Evolutionary conservation across 2,329 filamentous ascomycete genomes (phyloP), one percentile per base, ranked within the genome.

Genomic region (Pezicula rhizophila): DNA sequence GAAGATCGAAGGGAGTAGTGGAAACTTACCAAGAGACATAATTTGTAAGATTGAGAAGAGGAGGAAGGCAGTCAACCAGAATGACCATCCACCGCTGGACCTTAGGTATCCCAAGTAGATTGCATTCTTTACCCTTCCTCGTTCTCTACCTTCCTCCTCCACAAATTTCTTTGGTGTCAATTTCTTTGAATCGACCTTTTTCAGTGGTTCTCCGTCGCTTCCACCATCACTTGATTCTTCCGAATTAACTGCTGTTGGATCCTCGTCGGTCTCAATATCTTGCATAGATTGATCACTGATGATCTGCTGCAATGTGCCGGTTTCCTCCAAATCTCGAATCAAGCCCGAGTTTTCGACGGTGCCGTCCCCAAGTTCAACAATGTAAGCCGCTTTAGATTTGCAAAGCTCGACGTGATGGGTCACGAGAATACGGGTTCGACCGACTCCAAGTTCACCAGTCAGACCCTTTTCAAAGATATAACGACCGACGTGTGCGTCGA

Each of bases 401-500:
- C 83, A 85, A 2, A 92, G 73, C 3, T 79, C 79, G 17, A 90
- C 82, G 58, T 92, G 87, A 60, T 93, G 88, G 0, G 88, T 93
- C 23, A 90, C 88, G 4, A 93, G 70, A 42, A 93, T 87, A 26
- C 87, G 73, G 2, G 89, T 93, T 48, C 89, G 73, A 0, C 80
- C 82, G 18, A 73, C 66, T 52, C 84, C 84, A 8, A 92, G 74
- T 44, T 85, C 78, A 5, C 87, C 87, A 2, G 78, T 83, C 2
- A 92, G 71, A 52, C 84, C 89, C 49, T 87, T 77, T 55, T 91
- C 85, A 56, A 87, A 89, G 43, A 92, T 83, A 58, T 89, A 85
- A 25, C 85, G 79, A 14, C 87, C 88, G 26, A 90, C 87, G 60
- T 91, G 86, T 3, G 87, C 84, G 64, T 95, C 89, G 8, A 93